These are phyloP conservation scores for Amanita jacksonii DNA, from an alignment of 768 basidiomycete genomes.

Conservation along the genomic window DNA sequence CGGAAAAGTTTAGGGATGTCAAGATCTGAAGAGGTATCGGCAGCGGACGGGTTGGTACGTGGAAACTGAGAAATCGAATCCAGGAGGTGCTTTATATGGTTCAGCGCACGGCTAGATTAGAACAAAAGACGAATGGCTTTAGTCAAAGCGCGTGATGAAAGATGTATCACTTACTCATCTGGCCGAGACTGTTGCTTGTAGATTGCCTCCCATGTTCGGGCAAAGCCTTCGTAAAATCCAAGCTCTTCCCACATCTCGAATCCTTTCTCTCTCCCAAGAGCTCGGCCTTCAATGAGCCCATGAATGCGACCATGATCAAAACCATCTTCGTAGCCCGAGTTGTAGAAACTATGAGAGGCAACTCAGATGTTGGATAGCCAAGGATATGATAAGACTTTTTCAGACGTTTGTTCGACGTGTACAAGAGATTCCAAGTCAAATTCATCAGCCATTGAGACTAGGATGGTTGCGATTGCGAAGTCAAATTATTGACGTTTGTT, in stretches of 20 bases:
- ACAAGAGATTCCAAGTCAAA: constrained; percentile 55
- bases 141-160: constrained; percentile 2
- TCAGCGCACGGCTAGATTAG: constrained; percentile 40
- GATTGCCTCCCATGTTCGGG: constrained; percentile 56
- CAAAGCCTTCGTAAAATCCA: constrained; percentile 87
- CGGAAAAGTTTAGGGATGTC: constrained; percentile 74
- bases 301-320: constrained; percentile 81
- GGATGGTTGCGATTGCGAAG: too few species aligned
- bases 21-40: constrained; percentile 31
- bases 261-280: constrained; percentile 81
- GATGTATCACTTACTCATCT: constrained; percentile 37
- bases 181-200: constrained; percentile 27
- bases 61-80: constrained; percentile 72
- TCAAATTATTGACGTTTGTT: constrained; percentile 5
- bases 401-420: constrained; percentile 55
- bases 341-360: constrained; percentile 55
- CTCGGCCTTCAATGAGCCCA: constrained; percentile 84
- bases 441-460: constrained; percentile 27
- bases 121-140: neutral
- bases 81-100: constrained; percentile 63
- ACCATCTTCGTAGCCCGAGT: constrained; percentile 68
- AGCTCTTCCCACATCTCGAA: constrained; percentile 98
- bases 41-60: constrained; percentile 54
- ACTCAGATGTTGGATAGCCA: neutral
- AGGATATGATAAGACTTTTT: constrained; percentile 3